These are phyloP conservation scores for Nemania serpens DNA, from an alignment of 2,329 filamentous ascomycete species.

Conservation along the genomic window DNA sequence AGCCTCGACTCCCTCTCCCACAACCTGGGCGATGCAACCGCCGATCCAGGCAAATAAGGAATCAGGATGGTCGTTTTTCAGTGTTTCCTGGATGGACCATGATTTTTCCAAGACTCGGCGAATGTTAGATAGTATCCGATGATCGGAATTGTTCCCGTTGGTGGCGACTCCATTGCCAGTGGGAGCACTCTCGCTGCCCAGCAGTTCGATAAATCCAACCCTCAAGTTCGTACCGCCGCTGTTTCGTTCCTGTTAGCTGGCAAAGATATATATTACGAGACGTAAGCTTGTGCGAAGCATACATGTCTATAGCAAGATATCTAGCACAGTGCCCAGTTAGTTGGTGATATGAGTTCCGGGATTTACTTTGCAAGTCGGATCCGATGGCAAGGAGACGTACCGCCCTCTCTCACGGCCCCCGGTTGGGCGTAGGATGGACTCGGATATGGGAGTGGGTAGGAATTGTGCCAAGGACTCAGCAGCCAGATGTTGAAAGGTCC, in stretches of 20 bases:
- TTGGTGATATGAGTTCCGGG: conserved; percentile 24
- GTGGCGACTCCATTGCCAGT: conserved; percentile 20
- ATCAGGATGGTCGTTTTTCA: conserved; percentile 76
- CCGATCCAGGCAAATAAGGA: conserved; percentile 84
- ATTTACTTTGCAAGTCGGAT: not conserved
- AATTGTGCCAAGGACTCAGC: conserved; percentile 61
- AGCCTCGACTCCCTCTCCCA: conserved; percentile 58
- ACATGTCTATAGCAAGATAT: conserved; percentile 70
- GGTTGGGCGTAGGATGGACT: conserved; percentile 59
- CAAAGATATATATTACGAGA: conserved; percentile 2
- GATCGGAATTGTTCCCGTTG: conserved; percentile 11
- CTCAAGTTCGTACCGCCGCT: conserved; percentile 70
- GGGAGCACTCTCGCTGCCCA: conserved; percentile 43
- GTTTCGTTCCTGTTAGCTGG: conserved; percentile 38
- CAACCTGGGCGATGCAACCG: conserved; percentile 73
- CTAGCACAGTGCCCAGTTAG: conserved; percentile 41
- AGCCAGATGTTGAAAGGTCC: conserved; percentile 55
- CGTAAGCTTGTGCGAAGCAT: conserved; percentile 40
- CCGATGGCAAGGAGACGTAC: conserved; percentile 46
- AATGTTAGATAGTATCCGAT: conserved; percentile 47
- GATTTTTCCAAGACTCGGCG: conserved; percentile 67
- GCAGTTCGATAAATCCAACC: conserved; percentile 69
- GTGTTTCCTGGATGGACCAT: conserved; percentile 74
- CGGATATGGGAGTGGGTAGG: conserved; percentile 64
- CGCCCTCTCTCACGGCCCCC: conserved; percentile 50